Evolutionary conservation across 108 stramenopile species (phyloP).

Genomic region (Skeletonema costatum): DNA sequence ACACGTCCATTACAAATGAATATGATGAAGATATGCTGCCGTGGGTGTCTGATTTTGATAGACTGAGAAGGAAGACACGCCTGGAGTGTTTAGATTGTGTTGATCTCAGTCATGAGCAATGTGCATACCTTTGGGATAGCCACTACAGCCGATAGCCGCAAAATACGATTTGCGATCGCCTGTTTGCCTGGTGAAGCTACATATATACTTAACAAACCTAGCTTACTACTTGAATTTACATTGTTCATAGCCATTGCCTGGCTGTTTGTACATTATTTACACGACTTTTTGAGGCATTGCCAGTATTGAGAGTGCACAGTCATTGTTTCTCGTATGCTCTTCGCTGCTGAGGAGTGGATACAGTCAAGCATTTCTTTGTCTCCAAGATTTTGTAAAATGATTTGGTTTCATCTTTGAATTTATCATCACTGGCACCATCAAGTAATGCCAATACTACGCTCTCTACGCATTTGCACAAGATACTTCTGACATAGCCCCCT

Average conservation of each 20-base stretch:
- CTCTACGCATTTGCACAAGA: constrained; percentile 50
- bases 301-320: constrained; percentile 44
- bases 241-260: not conserved
- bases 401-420: constrained; percentile 22
- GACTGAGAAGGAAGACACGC: constrained; percentile 30
- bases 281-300: constrained; percentile 34
- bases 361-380: constrained; percentile 45
- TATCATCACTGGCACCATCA: constrained; percentile 25
- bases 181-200: constrained; percentile 48
- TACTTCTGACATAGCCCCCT: constrained; percentile 60
- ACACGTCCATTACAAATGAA: constrained; percentile 36
- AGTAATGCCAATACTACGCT: constrained; percentile 42
- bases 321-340: constrained; percentile 55
- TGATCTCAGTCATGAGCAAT: constrained; percentile 57
- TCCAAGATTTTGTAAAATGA: constrained; percentile 28
- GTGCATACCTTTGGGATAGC: constrained; percentile 45
- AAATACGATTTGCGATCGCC: constrained; percentile 51
- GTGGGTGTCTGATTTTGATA: constrained; percentile 58
- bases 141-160: constrained; percentile 54
- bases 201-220: not conserved
- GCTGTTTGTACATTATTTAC: not conserved
- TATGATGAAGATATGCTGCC: constrained; percentile 45
- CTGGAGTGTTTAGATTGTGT: constrained; percentile 13
- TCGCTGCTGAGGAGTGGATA: constrained; percentile 39
- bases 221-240: not conserved